Evolutionary conservation across 768 basidiomycete species (phyloP).

Genomic region (Lentinula raphanica): DNA sequence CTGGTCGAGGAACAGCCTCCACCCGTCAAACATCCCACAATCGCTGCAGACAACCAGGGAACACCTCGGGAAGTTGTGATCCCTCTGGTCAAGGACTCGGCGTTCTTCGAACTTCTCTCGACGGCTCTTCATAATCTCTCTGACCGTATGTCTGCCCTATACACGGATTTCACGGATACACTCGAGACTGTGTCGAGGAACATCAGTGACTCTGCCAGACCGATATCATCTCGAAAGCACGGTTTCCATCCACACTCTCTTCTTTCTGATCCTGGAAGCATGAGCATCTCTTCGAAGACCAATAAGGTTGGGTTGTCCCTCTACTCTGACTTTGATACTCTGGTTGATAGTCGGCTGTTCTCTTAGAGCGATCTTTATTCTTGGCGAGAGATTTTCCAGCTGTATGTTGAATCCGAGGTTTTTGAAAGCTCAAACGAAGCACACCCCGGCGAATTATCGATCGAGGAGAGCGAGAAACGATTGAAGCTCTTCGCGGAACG

Average conservation of each 20-base stretch:
- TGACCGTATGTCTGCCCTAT: conserved; percentile 44
- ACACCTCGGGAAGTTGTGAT: conserved; percentile 56
- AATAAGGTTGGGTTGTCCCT: conserved; percentile 11
- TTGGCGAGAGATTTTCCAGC: conserved; percentile 86
- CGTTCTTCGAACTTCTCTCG: conserved; percentile 74
- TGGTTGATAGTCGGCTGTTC: background rate
- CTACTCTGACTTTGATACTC: background rate
- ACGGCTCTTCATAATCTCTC: conserved; percentile 51
- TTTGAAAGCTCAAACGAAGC: conserved; percentile 72
- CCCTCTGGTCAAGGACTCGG: conserved; percentile 72
- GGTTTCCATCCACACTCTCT: conserved; percentile 42
- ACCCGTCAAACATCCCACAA: background rate
- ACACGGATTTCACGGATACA: conserved; percentile 42
- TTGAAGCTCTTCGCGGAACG: conserved; percentile 59
- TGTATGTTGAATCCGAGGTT: conserved; percentile 82
- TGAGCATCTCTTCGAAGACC: conserved; percentile 20
- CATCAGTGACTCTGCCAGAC: conserved; percentile 38
- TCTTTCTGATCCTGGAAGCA: conserved; percentile 32
- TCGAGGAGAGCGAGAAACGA: conserved; percentile 66
- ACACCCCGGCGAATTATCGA: conserved; percentile 58
- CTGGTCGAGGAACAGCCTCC: background rate
- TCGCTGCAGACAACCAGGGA: background rate
- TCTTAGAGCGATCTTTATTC: conserved; percentile 66
- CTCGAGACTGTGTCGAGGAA: conserved; percentile 30
- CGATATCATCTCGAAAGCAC: conserved; percentile 33